Conservation (phyloP, 106 monocot species). For the Cymbidium sinense region DNA sequence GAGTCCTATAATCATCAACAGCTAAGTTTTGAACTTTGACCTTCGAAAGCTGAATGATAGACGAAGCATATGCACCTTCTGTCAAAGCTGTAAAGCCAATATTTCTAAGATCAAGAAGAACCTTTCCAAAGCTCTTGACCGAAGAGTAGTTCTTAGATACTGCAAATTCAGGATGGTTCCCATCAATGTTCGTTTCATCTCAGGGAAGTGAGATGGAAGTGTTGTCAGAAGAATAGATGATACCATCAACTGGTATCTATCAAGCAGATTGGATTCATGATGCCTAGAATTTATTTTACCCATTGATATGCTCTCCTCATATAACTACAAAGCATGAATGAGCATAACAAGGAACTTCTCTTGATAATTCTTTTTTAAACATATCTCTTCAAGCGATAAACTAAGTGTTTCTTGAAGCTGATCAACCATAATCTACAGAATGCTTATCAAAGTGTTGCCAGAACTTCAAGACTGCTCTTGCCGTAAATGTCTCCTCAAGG, state of each 20-base stretch:
- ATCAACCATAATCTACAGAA: too few species aligned
- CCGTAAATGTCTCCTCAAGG: too few species aligned
- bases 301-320: slow-evolving; percentile 21
- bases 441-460: too few species aligned
- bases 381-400: slow-evolving; percentile 75
- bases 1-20: slow-evolving; percentile 79
- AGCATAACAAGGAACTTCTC: slow-evolving; percentile 57
- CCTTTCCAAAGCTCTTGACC: slow-evolving; percentile 71
- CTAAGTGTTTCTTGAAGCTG: too few species aligned
- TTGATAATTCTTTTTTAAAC: slow-evolving; percentile 44
- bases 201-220: slow-evolving; percentile 62
- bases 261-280: slow-evolving; percentile 38
- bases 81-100: slow-evolving; percentile 85
- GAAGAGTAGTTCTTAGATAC: slow-evolving; percentile 37
- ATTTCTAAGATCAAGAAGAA: slow-evolving; percentile 84
- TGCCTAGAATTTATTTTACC: slow-evolving; percentile 13
- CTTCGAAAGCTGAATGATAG: slow-evolving; percentile 80
- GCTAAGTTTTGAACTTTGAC: slow-evolving; percentile 74
- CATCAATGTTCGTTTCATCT: slow-evolving; percentile 56
- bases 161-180: slow-evolving; percentile 7
- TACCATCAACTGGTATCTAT: slow-evolving; percentile 72
- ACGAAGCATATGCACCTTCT: slow-evolving; percentile 94
- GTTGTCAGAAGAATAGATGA: slow-evolving; percentile 83
- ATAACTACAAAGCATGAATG: slow-evolving; percentile 38
- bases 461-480: too few species aligned